Base-by-base conservation (phyloP, 2,329 filamentous ascomycete genomes). In the Nemania sp. region DNA sequence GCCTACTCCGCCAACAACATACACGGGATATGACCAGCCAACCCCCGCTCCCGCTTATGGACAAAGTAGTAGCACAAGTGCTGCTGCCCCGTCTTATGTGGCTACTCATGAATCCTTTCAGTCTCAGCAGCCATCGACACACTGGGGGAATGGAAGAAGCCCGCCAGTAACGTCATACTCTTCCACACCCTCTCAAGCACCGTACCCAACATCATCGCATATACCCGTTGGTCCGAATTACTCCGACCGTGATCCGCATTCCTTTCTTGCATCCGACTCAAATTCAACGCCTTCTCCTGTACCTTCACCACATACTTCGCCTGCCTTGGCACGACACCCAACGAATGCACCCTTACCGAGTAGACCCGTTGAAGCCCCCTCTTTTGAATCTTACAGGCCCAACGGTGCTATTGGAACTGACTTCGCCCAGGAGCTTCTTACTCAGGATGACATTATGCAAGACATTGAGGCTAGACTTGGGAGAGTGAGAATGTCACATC, bases 261-360 rank as follows among this genome's bases (percentile, higher is more conserved):
- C 79, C 3, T 80, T 79, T 60, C 74, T 80, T 18, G 70, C 74
- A 1, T 77, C 78, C 11, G 78, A 82, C 32, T 81, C 83, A 7
- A 79, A 79, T 61, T 85, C 84, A 2, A 79, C 80, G 35, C 72
- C 77, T 0, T 84, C 83, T 2, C 78, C 80, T 5, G 59, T 78
- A 34, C 75, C 78, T 6, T 82, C 82, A 1, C 78, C 82, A 3
- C 77, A 76, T 48, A 69, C 77, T 21, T 78, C 80, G 5, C 74
- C 79, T 2, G 78, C 81, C n/a, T 71, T 86, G 11, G 78, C 80
- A 60, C 79, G 84, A 53, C 83, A 87, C 59, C 85, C 85, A 1
- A 87, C 85, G 15, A 82, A 87, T 72, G 80, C 85, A 57, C 81
- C 85, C 43, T 74, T 87, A 48, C 82, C 84, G n/a, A 85, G 76